Base-by-base conservation (phyloP, 108 stramenopile genomes). In the Skeletonema potamos region DNA sequence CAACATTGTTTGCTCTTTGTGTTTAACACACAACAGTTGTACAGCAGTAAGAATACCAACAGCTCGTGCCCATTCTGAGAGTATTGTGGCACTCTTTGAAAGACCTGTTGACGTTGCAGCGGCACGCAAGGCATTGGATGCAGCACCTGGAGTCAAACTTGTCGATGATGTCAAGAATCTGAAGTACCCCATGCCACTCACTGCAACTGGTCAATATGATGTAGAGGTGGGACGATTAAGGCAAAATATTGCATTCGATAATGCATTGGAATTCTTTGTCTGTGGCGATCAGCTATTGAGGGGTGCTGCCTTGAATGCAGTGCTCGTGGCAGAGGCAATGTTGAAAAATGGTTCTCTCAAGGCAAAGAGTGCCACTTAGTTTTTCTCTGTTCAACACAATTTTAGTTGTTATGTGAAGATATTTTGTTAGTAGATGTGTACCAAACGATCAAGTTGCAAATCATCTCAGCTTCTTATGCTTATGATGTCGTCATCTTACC, bases 1-100 rank as follows among this genome's bases (percentile, higher is more conserved):
- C 39, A 41, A 41, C 36, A 12, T 37, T 10, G 10, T 15, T 41
- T 41, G 39, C 4, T n/a, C 39, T 41, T 41, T 13, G 15, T n/a
- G n/a, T n/a, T n/a, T n/a, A 10, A 15, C 22, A 22, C 1, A 22
- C 18, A 20, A 20, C 27, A 84, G 88, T 72, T 98, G 97, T 82
- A 91, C 95, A 43, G 96, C 96, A 17, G 97, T 99, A 27, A 94
- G 98, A 54, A 99, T 99, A 74, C 98, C 98, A n/a, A 99, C 98
- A 33, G 88, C 90, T 59, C 92, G 98, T 43, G 98, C 98, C 26
- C 98, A 99, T 75, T 95, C 97, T 10, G 98, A 99, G 81, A 84
- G 84, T 18, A 97, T 99, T 75, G 86, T 97, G 48, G 74, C 97
- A 51, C 92, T 98, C 84, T 97, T 96, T 2, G 88, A 89, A 63